Evolutionary conservation across 352 stramenopile species (phyloP), one percentile per base, ranked within the genome.

Genomic region (Globisporangium camurandrum): DNA sequence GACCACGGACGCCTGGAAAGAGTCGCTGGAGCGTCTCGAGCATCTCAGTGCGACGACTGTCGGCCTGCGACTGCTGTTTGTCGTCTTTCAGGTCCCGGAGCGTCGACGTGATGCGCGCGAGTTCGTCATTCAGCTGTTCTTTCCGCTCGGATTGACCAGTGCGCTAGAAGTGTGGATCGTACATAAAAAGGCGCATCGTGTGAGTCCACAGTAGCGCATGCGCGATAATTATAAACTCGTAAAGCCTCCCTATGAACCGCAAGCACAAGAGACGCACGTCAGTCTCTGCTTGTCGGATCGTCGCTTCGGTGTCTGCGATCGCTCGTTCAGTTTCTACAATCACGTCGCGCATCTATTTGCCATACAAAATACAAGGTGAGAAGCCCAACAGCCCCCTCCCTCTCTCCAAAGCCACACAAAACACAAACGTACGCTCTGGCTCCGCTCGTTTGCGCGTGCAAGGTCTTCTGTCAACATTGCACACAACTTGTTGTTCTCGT

Each of bases 1-100:
- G 86, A 3, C 97, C 97, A 24, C 86, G 81, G 27, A 99, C 97
- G 30, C 95, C 80, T 48, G 86, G 84, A 59, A 93, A 97, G n/a
- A 82, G 81, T 39, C 68, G 67, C 58, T 89, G 89, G 16, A 96
- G 64, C 0, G 76, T 77, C 40, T 95, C 84, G n/a, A 93, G 48
- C 10, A 56, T 88, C 36, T 96, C 85, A 0, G 64, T 59, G 56
- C 73, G 84, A 24, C 70, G 79, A 26, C 86, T 86, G 54, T 98
- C 88, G 16, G 95, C 81, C 53, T 97, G 93, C 23, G 78, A 96
- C 47, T 98, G 93, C 10, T 84, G 80, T 31, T 86, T 79, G 55
- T 96, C 88, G 56, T 98, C 93, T 31, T 93, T 89, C 5, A 95
- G 73, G 57, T 98, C 92, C 6, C 91, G 75, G 27, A 99, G 69